These are phyloP conservation scores for Phaeosphaeriaceae sp. DNA, from an alignment of 2,329 filamentous ascomycete species.

Conservation along the genomic window DNA sequence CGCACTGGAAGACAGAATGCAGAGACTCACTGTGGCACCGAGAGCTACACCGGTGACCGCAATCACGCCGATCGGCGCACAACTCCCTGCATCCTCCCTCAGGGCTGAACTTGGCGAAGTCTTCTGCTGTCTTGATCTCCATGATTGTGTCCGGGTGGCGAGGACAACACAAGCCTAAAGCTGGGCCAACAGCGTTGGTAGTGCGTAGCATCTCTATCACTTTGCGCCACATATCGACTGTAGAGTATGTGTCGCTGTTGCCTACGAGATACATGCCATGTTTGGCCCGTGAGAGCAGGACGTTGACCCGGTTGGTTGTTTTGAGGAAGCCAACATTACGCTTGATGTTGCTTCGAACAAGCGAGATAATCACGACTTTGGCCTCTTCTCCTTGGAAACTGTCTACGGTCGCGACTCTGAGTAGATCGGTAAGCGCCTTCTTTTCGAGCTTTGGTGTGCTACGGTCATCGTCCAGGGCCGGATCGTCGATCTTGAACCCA, in stretches of 20 bases:
- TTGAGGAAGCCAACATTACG: conserved; percentile 70
- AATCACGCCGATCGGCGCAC: conserved; percentile 33
- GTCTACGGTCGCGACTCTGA: conserved; percentile 69
- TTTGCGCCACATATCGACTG: conserved; percentile 69
- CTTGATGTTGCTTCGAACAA: conserved; percentile 73
- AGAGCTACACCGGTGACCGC: conserved; percentile 38
- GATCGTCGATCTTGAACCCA: conserved; percentile 19
- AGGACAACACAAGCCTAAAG: conserved; percentile 36
- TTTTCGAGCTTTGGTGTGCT: conserved; percentile 16
- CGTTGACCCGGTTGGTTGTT: conserved; percentile 73
- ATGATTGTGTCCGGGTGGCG: conserved; percentile 32
- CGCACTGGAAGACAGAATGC: conserved; percentile 35
- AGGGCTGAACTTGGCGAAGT: conserved; percentile 36
- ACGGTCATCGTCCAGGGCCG: neutral
- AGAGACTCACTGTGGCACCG: conserved; percentile 42
- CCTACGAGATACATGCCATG: conserved; percentile 78
- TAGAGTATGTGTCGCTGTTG: conserved; percentile 65
- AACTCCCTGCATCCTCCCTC: conserved; percentile 40
- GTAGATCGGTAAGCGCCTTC: conserved; percentile 28
- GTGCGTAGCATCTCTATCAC: conserved; percentile 62
- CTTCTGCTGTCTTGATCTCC: no score
- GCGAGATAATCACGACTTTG: conserved; percentile 72
- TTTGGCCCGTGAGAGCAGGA: conserved; percentile 70
- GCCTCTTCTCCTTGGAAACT: conserved; percentile 83
- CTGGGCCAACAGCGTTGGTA: conserved; percentile 19